A percentile compares a stretch with the other conserved stretches of the same genome.
Evolutionary conservation across 306 rosid species (phyloP).

Genomic region (Prunus armeniaca): DNA sequence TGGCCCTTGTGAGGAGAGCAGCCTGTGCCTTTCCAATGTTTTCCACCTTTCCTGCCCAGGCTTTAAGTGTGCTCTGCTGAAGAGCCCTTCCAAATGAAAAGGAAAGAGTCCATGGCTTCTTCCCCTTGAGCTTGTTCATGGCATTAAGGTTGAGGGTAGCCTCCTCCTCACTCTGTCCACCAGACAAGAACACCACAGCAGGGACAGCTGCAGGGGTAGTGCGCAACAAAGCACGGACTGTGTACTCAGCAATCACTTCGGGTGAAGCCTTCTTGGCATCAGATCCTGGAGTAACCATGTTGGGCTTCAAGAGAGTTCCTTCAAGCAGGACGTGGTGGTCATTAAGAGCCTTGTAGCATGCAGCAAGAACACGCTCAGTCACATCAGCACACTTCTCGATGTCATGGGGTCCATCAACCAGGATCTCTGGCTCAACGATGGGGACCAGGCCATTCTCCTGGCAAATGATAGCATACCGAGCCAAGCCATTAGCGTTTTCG

Average conservation of each 20-base stretch:
- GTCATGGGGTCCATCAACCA: constrained; percentile 72
- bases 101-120: constrained; percentile 83
- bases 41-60: constrained; percentile 69
- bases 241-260: constrained; percentile 66
- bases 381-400: constrained; percentile 70
- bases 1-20: constrained; percentile 69
- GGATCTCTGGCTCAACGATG: constrained; percentile 86
- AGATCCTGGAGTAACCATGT: constrained; percentile 90
- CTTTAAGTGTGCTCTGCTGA: constrained; percentile 85
- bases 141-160: constrained; percentile 74
- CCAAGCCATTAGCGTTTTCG: constrained; percentile 73
- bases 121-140: constrained; percentile 68
- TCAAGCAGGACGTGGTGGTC: constrained; percentile 78
- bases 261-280: constrained; percentile 53
- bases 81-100: constrained; percentile 87
- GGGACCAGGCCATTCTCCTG: constrained; percentile 86
- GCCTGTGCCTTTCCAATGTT: constrained; percentile 59
- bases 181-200: constrained; percentile 72
- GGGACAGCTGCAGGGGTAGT: constrained; percentile 81
- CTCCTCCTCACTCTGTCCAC: constrained; percentile 95
- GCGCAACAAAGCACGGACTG: constrained; percentile 61
- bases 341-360: constrained; percentile 71
- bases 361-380: constrained; percentile 76
- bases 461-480: constrained; percentile 72
- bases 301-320: constrained; percentile 85